Conservation (phyloP, 257 asterid genomes). For the Voacanga thouarsii region DNA sequence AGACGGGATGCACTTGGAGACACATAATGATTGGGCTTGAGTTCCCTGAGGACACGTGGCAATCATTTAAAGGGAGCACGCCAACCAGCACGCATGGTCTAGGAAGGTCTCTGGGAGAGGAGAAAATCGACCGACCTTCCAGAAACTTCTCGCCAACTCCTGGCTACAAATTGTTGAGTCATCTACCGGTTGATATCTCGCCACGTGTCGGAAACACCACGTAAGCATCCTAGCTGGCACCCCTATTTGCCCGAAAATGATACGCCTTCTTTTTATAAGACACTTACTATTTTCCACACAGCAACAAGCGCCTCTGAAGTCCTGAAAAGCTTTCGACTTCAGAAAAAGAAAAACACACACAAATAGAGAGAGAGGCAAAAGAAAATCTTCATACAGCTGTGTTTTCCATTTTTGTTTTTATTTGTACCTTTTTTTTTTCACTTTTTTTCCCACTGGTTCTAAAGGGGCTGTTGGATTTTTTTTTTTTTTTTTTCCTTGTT, state of each 20-base stretch:
- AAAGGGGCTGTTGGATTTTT: slow-evolving; percentile 9
- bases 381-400: neutral
- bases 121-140: slow-evolving; percentile 17
- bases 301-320: neutral
- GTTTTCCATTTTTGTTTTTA: neutral
- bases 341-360: neutral
- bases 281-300: slow-evolving; percentile 7
- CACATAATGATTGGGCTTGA: neutral
- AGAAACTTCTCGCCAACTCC: slow-evolving; percentile 29
- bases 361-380: neutral
- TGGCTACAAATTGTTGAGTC: slow-evolving; percentile 12
- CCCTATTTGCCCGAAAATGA: slow-evolving; percentile 16
- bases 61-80: neutral
- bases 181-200: slow-evolving; percentile 1
- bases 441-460: neutral
- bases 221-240: slow-evolving; percentile 27
- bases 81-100: neutral
- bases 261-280: slow-evolving; percentile 9
- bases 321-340: neutral
- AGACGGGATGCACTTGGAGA: neutral
- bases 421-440: neutral
- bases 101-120: neutral
- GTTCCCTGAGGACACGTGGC: slow-evolving; percentile 5
- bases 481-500: neutral
- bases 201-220: slow-evolving; percentile 20